Evolutionary conservation across 2,329 filamentous ascomycete genomes (phyloP), one percentile per base, ranked within the genome.

Genomic region (Ascochyta koolunga): DNA sequence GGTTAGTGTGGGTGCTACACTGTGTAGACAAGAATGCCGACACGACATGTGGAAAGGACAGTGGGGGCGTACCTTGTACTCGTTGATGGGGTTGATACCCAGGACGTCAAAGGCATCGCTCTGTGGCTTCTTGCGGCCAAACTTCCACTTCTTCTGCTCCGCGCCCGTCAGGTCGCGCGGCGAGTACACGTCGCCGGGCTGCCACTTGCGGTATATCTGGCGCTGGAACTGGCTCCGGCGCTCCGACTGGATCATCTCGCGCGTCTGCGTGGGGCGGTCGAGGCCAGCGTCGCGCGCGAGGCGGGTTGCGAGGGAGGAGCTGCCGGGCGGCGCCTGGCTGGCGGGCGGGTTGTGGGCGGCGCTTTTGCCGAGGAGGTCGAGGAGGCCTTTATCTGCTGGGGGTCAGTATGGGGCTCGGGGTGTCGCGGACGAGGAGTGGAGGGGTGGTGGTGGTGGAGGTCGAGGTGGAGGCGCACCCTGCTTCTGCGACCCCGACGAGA

Each of bases 71-170:
- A 96, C 92, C 83, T 92, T 91, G 78, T 98, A 99, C 77, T 95
- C 86, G 62, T 90, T 84, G 54, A 95, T 66, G 13, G 95, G 93
- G 64, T 91, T 89, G 55, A 97, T 80, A 19, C 87, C 89, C 69
- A 97, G 74, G 33, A 88, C 79, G 74, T 97, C 92, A 61, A 97
- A 86, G 6, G 89, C 85, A 74, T 99, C 93, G 48, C 72, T 63
- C 51, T 70, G 80, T 35, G 81, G 78, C 56, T 83, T 83, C 60
- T 74, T 77, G 50, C 64, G 60, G 18, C 62, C 66, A 71, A 78
- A 81, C 74, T 83, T 86, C 89, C 89, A 96, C 80, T 96, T 96
- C 70, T 78, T 78, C 86, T 90, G 88, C 83, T 97, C 93, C 31
- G 80, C 78, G 21, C 86, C 82, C 50, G 86, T 89, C 71, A 99